A percentile compares a stretch with the other conserved stretches of the same genome.
Conservation (phyloP, 345 rosid genomes). For the Durio zibethinus region DNA sequence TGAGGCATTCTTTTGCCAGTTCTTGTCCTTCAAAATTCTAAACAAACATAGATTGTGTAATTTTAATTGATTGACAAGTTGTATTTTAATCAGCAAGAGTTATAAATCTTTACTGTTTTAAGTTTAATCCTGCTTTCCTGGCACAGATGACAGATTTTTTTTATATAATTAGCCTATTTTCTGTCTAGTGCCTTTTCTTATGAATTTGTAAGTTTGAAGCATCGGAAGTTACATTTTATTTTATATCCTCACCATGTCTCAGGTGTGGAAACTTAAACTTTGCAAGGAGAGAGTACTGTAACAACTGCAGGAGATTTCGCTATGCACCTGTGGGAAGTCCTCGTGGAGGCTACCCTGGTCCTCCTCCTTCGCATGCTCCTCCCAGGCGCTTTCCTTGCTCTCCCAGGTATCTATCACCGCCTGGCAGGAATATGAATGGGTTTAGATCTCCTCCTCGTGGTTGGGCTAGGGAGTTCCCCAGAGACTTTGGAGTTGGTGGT, state of each 20-base stretch:
- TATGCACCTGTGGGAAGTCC: slow-evolving; percentile 55
- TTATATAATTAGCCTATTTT: not conserved
- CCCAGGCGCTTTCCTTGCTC: slow-evolving; percentile 59
- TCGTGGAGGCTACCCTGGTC: slow-evolving; percentile 54
- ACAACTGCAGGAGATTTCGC: slow-evolving; percentile 73
- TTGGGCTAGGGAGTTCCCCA: slow-evolving; percentile 57
- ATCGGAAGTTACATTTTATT: not conserved
- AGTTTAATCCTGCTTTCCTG: not conserved
- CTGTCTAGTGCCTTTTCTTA: not conserved
- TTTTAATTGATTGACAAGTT: not conserved
- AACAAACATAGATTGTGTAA: not conserved
- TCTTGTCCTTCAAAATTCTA: not conserved
- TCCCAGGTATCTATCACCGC: slow-evolving; percentile 50
- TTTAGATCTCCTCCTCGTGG: slow-evolving; percentile 49
- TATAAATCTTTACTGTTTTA: not conserved
- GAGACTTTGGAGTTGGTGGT: slow-evolving; percentile 50
- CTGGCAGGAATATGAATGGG: slow-evolving; percentile 55
- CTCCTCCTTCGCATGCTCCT: slow-evolving; percentile 41
- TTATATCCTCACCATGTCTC: slow-evolving; percentile 3
- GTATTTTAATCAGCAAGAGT: not conserved
- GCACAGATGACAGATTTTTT: not conserved
- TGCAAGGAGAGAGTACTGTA: slow-evolving; percentile 72
- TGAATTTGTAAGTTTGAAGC: not conserved
- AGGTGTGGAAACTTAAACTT: slow-evolving; percentile 86
- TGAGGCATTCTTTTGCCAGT: not conserved